Evolutionary conservation across 2,329 filamentous ascomycete species (phyloP).

Genomic region (Graphilbum ipis-grandicollis): DNA sequence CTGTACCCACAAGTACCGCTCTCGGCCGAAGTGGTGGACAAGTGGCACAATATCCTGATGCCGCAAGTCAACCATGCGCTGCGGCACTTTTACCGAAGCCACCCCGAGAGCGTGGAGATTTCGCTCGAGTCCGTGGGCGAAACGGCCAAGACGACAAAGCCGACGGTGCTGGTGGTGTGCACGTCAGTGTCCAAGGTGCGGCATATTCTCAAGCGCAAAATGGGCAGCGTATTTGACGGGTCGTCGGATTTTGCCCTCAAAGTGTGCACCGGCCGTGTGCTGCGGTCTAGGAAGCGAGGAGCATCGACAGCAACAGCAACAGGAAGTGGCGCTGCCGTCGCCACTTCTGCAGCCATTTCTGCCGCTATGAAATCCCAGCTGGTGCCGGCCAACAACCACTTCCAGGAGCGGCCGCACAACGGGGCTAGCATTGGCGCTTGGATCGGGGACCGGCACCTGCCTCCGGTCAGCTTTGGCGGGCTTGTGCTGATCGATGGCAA

Average conservation of each 20-base stretch:
- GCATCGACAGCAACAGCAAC: constrained; percentile 14
- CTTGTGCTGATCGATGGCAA: constrained; percentile 71
- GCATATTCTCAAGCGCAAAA: constrained; percentile 50
- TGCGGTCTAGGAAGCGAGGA: constrained; percentile 8
- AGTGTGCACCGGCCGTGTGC: constrained; percentile 14
- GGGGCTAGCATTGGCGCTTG: constrained; percentile 90
- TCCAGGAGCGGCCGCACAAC: constrained; percentile 62
- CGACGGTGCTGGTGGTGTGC: constrained; percentile 63
- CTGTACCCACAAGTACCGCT: constrained; percentile 43
- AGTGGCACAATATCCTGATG: constrained; percentile 56
- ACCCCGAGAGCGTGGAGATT: constrained; percentile 63
- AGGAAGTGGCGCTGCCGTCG: constrained; percentile 3
- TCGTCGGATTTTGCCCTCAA: constrained; percentile 12
- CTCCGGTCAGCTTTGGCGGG: constrained; percentile 81
- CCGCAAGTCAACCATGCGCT: constrained; percentile 57
- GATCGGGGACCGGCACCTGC: constrained; percentile 67
- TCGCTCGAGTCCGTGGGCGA: constrained; percentile 60
- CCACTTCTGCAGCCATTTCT: neutral
- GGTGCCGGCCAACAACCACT: constrained; percentile 49
- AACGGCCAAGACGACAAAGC: constrained; percentile 44
- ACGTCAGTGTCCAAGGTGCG: constrained; percentile 58
- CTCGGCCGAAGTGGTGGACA: constrained; percentile 43
- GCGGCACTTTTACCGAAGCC: constrained; percentile 52
- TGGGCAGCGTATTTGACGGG: constrained; percentile 47
- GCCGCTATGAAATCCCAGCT: constrained; percentile 6